phyloP scores from a whole-genome alignment of 2,329 filamentous ascomycete species.

The Biscogniauxia marginata region DNA sequence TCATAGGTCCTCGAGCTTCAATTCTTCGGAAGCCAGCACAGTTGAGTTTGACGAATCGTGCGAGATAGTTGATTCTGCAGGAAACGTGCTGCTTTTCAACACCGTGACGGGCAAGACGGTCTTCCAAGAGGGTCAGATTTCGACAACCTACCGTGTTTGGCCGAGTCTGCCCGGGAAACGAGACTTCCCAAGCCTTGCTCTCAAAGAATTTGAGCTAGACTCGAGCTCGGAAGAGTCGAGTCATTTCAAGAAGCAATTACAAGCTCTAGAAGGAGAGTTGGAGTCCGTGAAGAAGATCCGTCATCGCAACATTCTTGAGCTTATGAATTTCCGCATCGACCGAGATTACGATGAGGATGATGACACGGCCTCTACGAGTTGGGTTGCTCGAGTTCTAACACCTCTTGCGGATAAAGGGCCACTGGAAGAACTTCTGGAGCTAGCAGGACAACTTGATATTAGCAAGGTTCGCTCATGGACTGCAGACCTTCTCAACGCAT shows the following conservation, averaged over 20 bases:
- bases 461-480: constrained; percentile 84
- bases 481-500: constrained; percentile 83
- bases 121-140: constrained; percentile 63
- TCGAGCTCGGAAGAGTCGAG: constrained; percentile 56
- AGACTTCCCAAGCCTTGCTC: constrained; percentile 61
- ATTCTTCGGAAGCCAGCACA: constrained; percentile 32
- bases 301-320: constrained; percentile 73
- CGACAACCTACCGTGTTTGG: constrained; percentile 69
- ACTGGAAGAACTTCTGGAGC: constrained; percentile 76
- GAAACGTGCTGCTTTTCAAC: constrained; percentile 66
- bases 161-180: constrained; percentile 59
- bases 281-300: constrained; percentile 72
- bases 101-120: constrained; percentile 69
- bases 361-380: constrained; percentile 44
- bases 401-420: constrained; percentile 81
- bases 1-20: constrained; percentile 34
- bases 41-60: constrained; percentile 68
- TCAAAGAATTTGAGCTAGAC: constrained; percentile 68
- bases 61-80: constrained; percentile 60
- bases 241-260: constrained; percentile 72
- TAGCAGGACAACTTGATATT: constrained; percentile 71
- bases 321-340: constrained; percentile 82
- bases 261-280: constrained; percentile 72
- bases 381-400: constrained; percentile 73
- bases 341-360: constrained; percentile 40